These are phyloP conservation scores for Pneumocystis jirovecii DNA, from an alignment of 1,139 yeast genomes.

Conservation along the genomic window DNA sequence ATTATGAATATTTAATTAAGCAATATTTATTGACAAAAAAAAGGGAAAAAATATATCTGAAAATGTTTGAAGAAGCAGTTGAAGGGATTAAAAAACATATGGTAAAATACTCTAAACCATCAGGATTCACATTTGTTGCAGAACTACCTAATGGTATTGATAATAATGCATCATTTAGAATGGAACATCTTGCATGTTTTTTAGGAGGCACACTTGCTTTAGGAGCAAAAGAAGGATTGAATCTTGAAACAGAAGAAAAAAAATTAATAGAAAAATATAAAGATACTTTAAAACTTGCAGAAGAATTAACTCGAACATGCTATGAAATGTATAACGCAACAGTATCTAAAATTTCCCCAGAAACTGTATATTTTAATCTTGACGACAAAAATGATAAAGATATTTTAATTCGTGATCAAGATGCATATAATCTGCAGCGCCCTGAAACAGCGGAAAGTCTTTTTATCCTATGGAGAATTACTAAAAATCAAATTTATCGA, in stretches of 20 bases:
- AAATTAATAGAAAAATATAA: slow-evolving; percentile 36
- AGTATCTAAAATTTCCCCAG: slow-evolving; percentile 72
- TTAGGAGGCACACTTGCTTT: slow-evolving; percentile 80
- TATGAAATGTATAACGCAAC: slow-evolving; percentile 66
- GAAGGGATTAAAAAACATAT: slow-evolving; percentile 58
- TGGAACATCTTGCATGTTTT: slow-evolving; percentile 92
- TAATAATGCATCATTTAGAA: slow-evolving; percentile 45
- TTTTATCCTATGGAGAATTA: slow-evolving; percentile 63
- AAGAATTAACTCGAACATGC: slow-evolving; percentile 67
- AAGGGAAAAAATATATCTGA: slow-evolving; percentile 45
- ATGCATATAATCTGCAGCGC: slow-evolving; percentile 73
- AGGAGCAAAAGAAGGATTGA: slow-evolving; percentile 71
- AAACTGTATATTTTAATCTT: slow-evolving; percentile 65
- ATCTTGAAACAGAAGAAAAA: slow-evolving; percentile 26
- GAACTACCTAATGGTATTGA: slow-evolving; percentile 63
- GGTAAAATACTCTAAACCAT: slow-evolving; percentile 47
- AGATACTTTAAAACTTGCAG: slow-evolving; percentile 52
- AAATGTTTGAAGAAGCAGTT: slow-evolving; percentile 65
- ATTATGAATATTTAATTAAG: slow-evolving; percentile 77
- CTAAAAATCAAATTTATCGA: slow-evolving; percentile 60
- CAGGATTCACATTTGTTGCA: slow-evolving; percentile 53
- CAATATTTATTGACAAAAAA: slow-evolving; percentile 64
- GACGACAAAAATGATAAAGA: slow-evolving; percentile 32
- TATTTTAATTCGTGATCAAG: slow-evolving; percentile 53
- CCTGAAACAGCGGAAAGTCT: slow-evolving; percentile 91